Percentiles rank a stretch among this genome's conserved stretches.
These are phyloP conservation scores for Talaromyces sp. DNA, from an alignment of 2,329 filamentous ascomycete genomes.

Conservation along the genomic window DNA sequence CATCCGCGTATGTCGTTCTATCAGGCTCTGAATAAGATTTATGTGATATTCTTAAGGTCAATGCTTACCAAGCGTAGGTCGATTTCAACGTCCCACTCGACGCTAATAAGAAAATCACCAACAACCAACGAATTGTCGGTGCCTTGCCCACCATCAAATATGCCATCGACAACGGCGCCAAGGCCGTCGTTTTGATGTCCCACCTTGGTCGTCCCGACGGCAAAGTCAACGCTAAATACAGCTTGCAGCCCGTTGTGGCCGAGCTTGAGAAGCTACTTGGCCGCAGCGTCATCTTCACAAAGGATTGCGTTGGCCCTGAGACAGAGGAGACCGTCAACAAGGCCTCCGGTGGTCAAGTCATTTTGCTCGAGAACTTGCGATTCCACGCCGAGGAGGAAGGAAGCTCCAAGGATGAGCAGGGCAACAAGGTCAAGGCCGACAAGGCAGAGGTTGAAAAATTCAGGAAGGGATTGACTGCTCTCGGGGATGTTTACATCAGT, in stretches of 20 bases:
- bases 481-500: constrained; percentile 97
- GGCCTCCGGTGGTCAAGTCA: constrained; percentile 73
- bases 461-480: constrained; percentile 87
- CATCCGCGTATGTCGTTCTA: constrained; percentile 70
- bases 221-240: constrained; percentile 87
- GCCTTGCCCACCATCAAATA: constrained; percentile 94
- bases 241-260: constrained; percentile 82
- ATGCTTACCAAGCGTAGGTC: constrained; percentile 56
- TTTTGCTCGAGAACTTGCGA: constrained; percentile 94
- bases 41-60: too few relatives aligned
- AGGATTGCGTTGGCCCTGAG: constrained; percentile 85
- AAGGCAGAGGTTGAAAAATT: constrained; percentile 89
- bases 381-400: constrained; percentile 99
- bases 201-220: constrained; percentile 95
- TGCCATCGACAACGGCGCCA: constrained; percentile 83
- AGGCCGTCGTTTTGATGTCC: constrained; percentile 94
- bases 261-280: constrained; percentile 88
- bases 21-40: too few relatives aligned
- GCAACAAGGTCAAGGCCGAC: constrained; percentile 98
- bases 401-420: constrained; percentile 85
- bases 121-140: constrained; percentile 96
- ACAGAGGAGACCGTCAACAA: constrained; percentile 86
- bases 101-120: constrained; percentile 87
- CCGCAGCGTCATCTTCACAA: constrained; percentile 79
- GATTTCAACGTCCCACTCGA: constrained; percentile 99